Conservation (phyloP, 2,329 filamentous ascomycete species). For the Emmonsiellopsis sp. region DNA sequence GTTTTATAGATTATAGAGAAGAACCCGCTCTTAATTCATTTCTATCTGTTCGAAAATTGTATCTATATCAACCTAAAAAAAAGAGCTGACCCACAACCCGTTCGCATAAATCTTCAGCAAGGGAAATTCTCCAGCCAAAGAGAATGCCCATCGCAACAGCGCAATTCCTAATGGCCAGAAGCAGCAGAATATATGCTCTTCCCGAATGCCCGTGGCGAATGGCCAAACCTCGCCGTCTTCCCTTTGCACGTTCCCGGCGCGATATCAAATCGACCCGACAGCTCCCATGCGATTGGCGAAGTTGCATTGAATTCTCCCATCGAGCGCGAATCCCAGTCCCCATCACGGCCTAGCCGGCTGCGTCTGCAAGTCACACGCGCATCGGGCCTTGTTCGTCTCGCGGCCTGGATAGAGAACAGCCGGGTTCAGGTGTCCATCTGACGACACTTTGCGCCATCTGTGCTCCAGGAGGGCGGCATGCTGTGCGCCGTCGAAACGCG, state of each 20-base stretch:
- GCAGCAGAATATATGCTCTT: neutral
- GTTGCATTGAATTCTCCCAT: neutral
- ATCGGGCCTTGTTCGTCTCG: neutral
- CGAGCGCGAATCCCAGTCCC: neutral
- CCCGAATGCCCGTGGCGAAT: too few relatives aligned
- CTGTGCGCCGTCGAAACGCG: too few relatives aligned
- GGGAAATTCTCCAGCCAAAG: neutral
- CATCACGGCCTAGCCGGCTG: neutral
- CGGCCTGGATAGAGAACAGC: neutral
- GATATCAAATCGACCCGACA: neutral
- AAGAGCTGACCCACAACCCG: neutral
- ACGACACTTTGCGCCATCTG: neutral
- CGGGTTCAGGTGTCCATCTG: neutral
- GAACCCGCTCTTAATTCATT: too few relatives aligned
- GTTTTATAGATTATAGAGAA: neutral
- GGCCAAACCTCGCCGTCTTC: too few relatives aligned
- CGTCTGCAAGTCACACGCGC: constrained; percentile 2
- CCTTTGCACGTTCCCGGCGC: too few relatives aligned
- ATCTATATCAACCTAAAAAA: neutral
- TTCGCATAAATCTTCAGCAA: neutral
- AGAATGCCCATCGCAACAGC: neutral
- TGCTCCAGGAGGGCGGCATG: too few relatives aligned
- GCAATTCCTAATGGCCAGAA: neutral
- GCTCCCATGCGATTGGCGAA: neutral
- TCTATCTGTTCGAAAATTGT: neutral